phyloP scores from a whole-genome alignment of 345 rosid genomes.

The Eucalyptus regnans region DNA sequence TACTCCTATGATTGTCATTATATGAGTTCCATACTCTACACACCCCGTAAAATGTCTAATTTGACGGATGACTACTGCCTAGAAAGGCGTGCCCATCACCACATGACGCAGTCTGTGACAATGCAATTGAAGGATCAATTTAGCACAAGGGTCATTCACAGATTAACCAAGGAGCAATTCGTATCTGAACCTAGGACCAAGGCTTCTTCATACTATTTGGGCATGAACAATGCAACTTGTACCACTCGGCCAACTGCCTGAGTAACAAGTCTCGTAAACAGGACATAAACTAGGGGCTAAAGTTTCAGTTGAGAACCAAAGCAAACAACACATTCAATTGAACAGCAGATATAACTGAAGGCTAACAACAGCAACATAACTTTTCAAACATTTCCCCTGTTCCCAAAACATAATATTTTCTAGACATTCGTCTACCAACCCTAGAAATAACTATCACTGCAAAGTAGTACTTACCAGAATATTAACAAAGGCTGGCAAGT shows the following conservation, averaged over 20 bases:
- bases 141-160: background rate
- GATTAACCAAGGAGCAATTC: background rate
- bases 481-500: background rate
- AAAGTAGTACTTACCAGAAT: background rate
- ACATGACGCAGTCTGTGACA: background rate
- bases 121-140: background rate
- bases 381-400: background rate
- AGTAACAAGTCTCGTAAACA: background rate
- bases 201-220: background rate
- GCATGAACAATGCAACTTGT: background rate
- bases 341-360: background rate
- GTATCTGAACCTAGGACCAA: background rate
- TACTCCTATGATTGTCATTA: background rate
- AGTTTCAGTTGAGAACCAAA: background rate
- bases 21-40: background rate
- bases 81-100: background rate
- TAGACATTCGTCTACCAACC: background rate
- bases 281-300: background rate
- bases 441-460: background rate
- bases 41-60: background rate
- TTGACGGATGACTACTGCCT: background rate
- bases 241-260: background rate
- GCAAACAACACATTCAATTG: background rate
- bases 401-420: background rate
- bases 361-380: background rate